Percentiles rank a stretch among this genome's conserved stretches.
Evolutionary conservation across 805 yeast genomes (phyloP).

Genomic region (Kodamaea lidongshanica): DNA sequence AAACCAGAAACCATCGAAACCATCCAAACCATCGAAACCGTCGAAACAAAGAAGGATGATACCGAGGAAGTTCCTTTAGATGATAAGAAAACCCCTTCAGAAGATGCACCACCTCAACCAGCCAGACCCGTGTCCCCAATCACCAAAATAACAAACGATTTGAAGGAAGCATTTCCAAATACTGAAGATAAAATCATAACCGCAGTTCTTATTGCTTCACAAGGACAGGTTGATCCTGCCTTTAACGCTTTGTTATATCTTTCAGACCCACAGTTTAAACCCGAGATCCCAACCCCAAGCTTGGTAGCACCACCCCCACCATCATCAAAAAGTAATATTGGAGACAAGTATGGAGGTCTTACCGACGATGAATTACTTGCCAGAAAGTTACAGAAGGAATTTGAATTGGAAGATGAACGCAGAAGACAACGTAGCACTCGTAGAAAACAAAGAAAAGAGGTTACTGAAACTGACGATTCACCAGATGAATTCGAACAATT

Average conservation of each 20-base stretch:
- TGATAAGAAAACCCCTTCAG: constrained; percentile 2
- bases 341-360: constrained; percentile 13
- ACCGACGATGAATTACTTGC: constrained; percentile 78
- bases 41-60: constrained; percentile 17
- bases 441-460: constrained; percentile 8
- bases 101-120: constrained; percentile 32
- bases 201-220: constrained; percentile 81
- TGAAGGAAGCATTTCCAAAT: constrained; percentile 82
- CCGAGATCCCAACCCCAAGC: constrained; percentile 40
- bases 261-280: constrained; percentile 63
- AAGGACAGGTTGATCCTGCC: constrained; percentile 75
- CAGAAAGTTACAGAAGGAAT: constrained; percentile 67
- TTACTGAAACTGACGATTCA: constrained; percentile 29
- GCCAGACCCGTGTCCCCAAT: constrained; percentile 60
- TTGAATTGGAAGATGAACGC: constrained; percentile 36
- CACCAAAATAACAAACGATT: constrained; percentile 47
- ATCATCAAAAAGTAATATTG: constrained; percentile 19
- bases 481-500: constrained; percentile 60
- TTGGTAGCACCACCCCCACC: constrained; percentile 12
- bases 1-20: too few species aligned
- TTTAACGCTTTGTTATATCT: constrained; percentile 79
- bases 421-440: constrained; percentile 22
- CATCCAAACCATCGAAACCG: constrained; percentile 35
- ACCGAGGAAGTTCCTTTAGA: constrained; percentile 4
- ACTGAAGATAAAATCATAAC: constrained; percentile 64